Evolutionary conservation across 2,329 filamentous ascomycete genomes (phyloP).

Genomic region (Rutstroemia sydowiana): DNA sequence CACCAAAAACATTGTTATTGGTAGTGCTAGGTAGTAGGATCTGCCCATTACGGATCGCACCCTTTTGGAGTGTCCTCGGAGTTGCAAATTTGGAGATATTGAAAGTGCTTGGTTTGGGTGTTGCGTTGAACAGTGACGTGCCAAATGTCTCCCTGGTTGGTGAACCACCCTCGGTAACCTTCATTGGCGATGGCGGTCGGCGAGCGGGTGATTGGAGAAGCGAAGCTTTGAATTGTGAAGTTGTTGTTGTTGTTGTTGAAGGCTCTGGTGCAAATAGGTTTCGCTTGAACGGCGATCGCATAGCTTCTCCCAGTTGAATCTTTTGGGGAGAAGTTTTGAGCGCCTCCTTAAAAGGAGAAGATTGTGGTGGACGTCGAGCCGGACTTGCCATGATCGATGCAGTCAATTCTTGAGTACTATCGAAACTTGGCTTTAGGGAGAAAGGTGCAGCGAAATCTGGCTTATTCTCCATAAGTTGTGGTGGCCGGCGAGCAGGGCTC

Average conservation of each 20-base stretch:
- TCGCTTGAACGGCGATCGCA: conserved; percentile 27
- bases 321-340: conserved; percentile 50
- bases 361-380: conserved; percentile 45
- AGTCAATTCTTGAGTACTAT: conserved; percentile 30
- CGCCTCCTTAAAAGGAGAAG: conserved; percentile 47
- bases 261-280: conserved; percentile 21
- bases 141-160: conserved; percentile 18
- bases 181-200: conserved; percentile 28
- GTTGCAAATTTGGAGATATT: conserved; percentile 29
- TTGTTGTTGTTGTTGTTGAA: conserved; percentile 5
- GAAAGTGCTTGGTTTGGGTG: conserved; percentile 25
- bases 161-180: conserved; percentile 26
- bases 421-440: conserved; percentile 22
- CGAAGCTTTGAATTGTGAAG: conserved; percentile 25
- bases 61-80: conserved; percentile 24
- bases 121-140: conserved; percentile 18
- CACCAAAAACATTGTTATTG: conserved; percentile 1
- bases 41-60: conserved; percentile 17
- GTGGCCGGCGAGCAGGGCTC: conserved; percentile 50
- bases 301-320: conserved; percentile 24
- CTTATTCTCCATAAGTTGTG: conserved; percentile 32
- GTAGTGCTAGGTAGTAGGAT: conserved; percentile 17
- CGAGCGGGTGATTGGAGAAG: conserved; percentile 29
- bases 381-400: conserved; percentile 44
- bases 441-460: conserved; percentile 30